These are phyloP conservation scores for Phytophthora agathidicida DNA, from an alignment of 352 stramenopile species.

Conservation along the genomic window DNA sequence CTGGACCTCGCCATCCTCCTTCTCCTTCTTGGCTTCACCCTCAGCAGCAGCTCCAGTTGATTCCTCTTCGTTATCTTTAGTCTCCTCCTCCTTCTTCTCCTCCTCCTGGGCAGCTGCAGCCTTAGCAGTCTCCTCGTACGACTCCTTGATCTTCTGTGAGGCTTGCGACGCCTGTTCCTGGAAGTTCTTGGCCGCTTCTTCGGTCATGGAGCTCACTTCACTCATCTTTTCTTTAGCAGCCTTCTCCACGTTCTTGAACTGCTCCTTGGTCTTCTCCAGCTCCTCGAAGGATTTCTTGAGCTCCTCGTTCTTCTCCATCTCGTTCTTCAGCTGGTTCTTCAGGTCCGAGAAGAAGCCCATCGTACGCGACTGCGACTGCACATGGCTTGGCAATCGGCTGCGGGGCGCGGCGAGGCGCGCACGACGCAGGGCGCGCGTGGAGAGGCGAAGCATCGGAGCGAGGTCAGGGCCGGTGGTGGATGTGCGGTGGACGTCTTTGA, in stretches of 20 bases:
- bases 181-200: slow-evolving; percentile 61
- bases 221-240: slow-evolving; percentile 68
- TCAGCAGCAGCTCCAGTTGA: slow-evolving; percentile 12
- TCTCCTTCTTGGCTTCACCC: slow-evolving; percentile 10
- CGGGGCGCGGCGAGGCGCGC: slow-evolving; percentile 18
- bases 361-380: slow-evolving; percentile 42
- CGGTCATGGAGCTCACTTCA: slow-evolving; percentile 60
- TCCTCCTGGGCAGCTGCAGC: slow-evolving; percentile 19
- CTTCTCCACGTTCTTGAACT: slow-evolving; percentile 72
- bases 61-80: not conserved
- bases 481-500: slow-evolving; percentile 30
- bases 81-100: slow-evolving; percentile 17
- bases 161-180: slow-evolving; percentile 60
- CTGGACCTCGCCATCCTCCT: slow-evolving; percentile 29
- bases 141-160: slow-evolving; percentile 75
- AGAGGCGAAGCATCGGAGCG: slow-evolving; percentile 39
- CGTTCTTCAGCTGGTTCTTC: slow-evolving; percentile 82
- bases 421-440: slow-evolving; percentile 28
- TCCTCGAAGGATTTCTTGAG: slow-evolving; percentile 83
- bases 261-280: slow-evolving; percentile 73
- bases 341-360: slow-evolving; percentile 82
- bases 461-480: slow-evolving; percentile 6
- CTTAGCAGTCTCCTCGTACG: slow-evolving; percentile 41
- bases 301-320: slow-evolving; percentile 85
- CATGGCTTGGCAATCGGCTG: slow-evolving; percentile 1